Evolutionary conservation across 208 protist species (phyloP).

Genomic region (Trypanosomatidae sp.): DNA sequence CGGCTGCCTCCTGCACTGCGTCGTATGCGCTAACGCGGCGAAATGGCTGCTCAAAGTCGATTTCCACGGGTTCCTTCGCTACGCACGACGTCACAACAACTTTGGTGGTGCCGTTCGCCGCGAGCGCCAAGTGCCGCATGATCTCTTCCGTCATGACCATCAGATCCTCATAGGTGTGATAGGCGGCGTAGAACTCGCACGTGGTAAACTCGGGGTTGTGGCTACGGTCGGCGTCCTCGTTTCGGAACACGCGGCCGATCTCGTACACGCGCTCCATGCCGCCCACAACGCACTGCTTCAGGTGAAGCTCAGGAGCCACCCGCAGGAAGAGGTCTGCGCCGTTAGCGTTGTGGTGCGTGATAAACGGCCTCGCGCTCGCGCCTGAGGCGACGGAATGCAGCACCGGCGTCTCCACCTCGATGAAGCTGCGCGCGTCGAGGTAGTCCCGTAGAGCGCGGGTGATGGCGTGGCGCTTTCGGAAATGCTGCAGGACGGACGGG

Average conservation of each 20-base stretch:
- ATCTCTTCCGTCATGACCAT: conserved; percentile 94
- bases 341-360: conserved; percentile 92
- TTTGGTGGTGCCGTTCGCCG: conserved; percentile 45
- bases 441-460: conserved; percentile 68
- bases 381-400: conserved; percentile 87
- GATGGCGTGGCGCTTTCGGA: conserved; percentile 65
- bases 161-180: conserved; percentile 94
- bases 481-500: conserved; percentile 37
- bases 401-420: conserved; percentile 96
- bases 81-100: conserved; percentile 38
- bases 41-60: conserved; percentile 91
- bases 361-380: conserved; percentile 92
- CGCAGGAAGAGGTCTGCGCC: conserved; percentile 78
- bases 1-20: conserved; percentile 73
- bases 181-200: conserved; percentile 94
- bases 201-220: conserved; percentile 97
- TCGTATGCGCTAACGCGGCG: conserved; percentile 87
- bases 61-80: conserved; percentile 31
- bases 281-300: conserved; percentile 95
- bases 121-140: conserved; percentile 64
- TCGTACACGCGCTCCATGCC: conserved; percentile 96
- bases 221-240: conserved; percentile 93
- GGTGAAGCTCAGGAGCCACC: conserved; percentile 93
- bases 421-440: conserved; percentile 72
- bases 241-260: conserved; percentile 94